Evolutionary conservation across 2,329 filamentous ascomycete species (phyloP), one percentile per base, ranked within the genome.

Genomic region (Dryadomyces quercus-mongolicae): DNA sequence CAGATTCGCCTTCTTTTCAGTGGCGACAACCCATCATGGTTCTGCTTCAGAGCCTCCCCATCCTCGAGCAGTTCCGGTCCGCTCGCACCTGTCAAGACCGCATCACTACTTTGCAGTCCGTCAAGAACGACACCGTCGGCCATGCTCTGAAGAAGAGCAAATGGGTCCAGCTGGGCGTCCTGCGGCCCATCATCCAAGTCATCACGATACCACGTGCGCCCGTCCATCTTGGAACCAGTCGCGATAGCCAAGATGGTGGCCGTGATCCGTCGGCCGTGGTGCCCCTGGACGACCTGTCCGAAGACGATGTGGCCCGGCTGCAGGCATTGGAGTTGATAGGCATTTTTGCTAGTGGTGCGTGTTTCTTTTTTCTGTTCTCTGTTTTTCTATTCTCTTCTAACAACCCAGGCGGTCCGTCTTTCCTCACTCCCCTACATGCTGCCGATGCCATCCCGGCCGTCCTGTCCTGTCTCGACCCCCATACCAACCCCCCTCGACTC

Each of bases 51-150:
- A 72, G 67, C 55, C 73, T 76, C 51, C 72, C 78, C 53, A 75
- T 82, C 60, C 70, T 83, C 51, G 68, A 74, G 54, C 76, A 81
- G 64, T 71, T 86, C 54, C 74, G 74, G 59, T 76, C 71, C 61
- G 76, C 82, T 10, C 73, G 71, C 58, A 73, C 70, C 40, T 66
- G 70, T 49, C 60, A 68, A 21, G 78, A 83, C 58, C 78, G 79
- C 61, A 71, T 79, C 44, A 71, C 74, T 25, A 79, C 83, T 51
- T 75, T 96, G 47, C 81, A 84, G 60, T 74, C 76, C 45, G 72
- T 98, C 34, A 97, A 95, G 73, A 93, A 95, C 68, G 86, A 93
- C 59, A 78, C 95, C 49, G 82, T 95, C 57, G 93, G 93, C 22
- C 89, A 97, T 68, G 78, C 86, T 38, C 84, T 92, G 67, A 84